Evolutionary conservation across 2,329 filamentous ascomycete genomes (phyloP).

Genomic region (Elsinoe ampelina): DNA sequence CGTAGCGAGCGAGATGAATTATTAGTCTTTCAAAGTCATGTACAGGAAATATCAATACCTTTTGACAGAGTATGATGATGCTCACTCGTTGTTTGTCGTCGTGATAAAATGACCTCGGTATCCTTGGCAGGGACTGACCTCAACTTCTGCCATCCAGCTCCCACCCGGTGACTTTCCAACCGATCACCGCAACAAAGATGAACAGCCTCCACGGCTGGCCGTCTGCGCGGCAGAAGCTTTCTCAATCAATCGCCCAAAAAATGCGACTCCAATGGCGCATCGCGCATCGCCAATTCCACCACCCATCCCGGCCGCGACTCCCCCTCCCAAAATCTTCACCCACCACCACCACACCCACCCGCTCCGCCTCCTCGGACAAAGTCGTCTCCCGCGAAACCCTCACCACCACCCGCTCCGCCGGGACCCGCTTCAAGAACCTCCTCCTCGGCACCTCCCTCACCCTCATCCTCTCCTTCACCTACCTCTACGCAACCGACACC

Average conservation of each 20-base stretch:
- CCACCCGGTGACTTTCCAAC: background rate
- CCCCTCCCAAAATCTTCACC: background rate
- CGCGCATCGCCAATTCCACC: background rate
- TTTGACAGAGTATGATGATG: too few relatives aligned
- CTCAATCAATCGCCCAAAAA: background rate
- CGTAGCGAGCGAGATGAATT: background rate
- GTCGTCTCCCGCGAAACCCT: background rate
- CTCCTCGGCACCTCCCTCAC: slow-evolving; percentile 47
- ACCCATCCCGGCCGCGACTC: background rate
- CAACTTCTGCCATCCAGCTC: background rate
- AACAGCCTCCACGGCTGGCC: slow-evolving; percentile 7
- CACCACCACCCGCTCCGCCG: slow-evolving; percentile 29
- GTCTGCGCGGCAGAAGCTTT: background rate
- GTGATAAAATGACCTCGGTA: background rate
- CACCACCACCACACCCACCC: background rate
- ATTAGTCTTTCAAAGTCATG: too few relatives aligned
- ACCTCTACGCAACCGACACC: slow-evolving; percentile 46
- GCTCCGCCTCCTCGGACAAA: background rate
- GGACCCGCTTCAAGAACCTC: slow-evolving; percentile 40
- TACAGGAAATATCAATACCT: too few relatives aligned
- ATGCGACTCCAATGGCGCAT: background rate
- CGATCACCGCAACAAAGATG: slow-evolving; percentile 5
- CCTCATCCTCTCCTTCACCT: slow-evolving; percentile 37
- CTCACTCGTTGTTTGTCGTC: background rate
- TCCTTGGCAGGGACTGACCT: slow-evolving; percentile 1